Evolutionary conservation across 225 moss, liverwort and hornwort species (phyloP).

Genomic region (Pseudisothecium myosuroides): DNA sequence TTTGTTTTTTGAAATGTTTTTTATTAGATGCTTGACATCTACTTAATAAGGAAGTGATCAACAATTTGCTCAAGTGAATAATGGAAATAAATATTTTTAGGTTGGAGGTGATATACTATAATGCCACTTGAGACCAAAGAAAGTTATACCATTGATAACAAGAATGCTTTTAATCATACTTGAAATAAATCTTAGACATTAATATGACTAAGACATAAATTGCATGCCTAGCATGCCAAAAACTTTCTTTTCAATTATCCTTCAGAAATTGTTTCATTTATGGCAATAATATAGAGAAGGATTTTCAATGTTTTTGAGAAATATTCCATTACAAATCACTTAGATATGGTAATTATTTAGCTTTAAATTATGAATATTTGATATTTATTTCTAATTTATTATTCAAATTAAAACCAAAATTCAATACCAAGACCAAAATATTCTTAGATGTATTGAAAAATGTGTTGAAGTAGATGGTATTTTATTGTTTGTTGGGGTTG

Average conservation of each 20-base stretch:
- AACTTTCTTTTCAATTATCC: not conserved
- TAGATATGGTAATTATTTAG: not conserved
- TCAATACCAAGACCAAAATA: not conserved
- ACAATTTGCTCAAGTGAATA: not conserved
- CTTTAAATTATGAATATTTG: not conserved
- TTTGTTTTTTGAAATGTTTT: not conserved
- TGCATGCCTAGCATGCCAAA: not conserved
- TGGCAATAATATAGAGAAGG: not conserved
- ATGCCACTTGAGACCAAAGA: not conserved
- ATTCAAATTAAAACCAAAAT: not conserved
- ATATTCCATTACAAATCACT: not conserved
- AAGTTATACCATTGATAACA: too few relatives aligned
- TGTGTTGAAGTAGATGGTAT: not conserved
- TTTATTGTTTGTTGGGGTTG: accelerated
- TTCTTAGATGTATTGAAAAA: not conserved
- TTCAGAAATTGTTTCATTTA: not conserved
- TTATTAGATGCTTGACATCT: not conserved
- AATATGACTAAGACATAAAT: not conserved
- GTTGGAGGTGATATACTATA: not conserved
- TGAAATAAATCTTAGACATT: too few relatives aligned
- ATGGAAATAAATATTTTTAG: not conserved
- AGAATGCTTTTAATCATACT: not conserved
- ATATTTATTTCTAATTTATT: not conserved
- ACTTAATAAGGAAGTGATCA: not conserved
- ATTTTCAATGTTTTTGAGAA: not conserved